Percentiles rank a stretch among this genome's conserved stretches.
Evolutionary conservation across 495 filamentous ascomycete species (phyloP).

Genomic region (Penicillium arizonense): DNA sequence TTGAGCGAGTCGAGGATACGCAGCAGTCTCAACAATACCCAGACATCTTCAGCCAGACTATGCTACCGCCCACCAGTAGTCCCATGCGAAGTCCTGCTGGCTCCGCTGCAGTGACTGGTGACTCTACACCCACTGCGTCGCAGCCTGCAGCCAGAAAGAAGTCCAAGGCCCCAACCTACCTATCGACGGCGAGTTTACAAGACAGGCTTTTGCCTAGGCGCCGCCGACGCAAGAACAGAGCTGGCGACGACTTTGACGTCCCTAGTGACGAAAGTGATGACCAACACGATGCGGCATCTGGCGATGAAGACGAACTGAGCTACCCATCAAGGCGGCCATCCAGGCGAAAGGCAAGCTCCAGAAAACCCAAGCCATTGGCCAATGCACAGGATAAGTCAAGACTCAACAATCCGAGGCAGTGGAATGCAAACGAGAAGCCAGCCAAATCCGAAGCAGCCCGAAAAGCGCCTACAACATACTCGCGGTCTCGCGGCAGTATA

Average conservation of each 20-base stretch:
- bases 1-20: conserved; percentile 9
- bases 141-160: conserved; percentile 19
- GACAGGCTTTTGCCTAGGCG: conserved; percentile 45
- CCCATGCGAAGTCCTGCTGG: conserved; percentile 47
- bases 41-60: conserved; percentile 46
- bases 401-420: conserved; percentile 16
- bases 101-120: conserved; percentile 4
- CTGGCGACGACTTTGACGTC: conserved; percentile 17
- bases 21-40: conserved; percentile 19
- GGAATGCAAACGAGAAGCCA: conserved; percentile 8
- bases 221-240: conserved; percentile 22
- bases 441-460: conserved; percentile 1
- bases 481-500: conserved; percentile 10
- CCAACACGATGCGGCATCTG: conserved; percentile 25
- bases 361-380: conserved; percentile 17
- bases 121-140: conserved; percentile 13
- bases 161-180: conserved; percentile 32
- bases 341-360: conserved; percentile 9
- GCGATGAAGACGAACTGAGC: conserved; percentile 43
- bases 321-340: conserved; percentile 28
- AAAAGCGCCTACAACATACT: conserved; percentile 3
- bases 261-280: conserved; percentile 37
- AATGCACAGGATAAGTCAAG: conserved; percentile 11
- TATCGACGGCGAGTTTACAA: conserved; percentile 49
- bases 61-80: conserved; percentile 53